These are phyloP conservation scores for Pulveroboletus sp. DNA, from an alignment of 768 basidiomycete genomes.

Conservation along the genomic window DNA sequence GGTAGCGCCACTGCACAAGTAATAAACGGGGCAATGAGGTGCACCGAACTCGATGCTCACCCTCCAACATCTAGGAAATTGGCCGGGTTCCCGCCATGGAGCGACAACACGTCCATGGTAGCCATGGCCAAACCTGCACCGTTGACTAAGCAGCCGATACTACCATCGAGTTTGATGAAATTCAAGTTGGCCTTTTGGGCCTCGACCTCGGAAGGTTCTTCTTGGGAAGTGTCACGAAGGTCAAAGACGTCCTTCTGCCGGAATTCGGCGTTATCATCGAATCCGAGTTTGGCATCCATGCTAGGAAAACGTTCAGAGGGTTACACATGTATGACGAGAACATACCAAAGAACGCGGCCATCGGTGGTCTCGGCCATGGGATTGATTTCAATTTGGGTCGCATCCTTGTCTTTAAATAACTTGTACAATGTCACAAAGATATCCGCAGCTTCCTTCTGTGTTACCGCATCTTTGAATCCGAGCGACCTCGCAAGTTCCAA, in stretches of 20 bases:
- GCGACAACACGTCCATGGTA: slow-evolving; percentile 97
- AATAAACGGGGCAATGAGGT: neutral
- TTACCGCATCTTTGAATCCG: slow-evolving; percentile 71
- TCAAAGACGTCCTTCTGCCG: slow-evolving; percentile 87
- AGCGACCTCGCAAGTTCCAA: slow-evolving; percentile 81
- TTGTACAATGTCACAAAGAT: slow-evolving; percentile 93
- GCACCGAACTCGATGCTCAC: slow-evolving; percentile 35
- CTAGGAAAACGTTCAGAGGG: slow-evolving; percentile 37
- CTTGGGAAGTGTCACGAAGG: slow-evolving; percentile 89
- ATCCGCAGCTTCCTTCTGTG: slow-evolving; percentile 83
- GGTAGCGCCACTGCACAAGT: slow-evolving; percentile 75
- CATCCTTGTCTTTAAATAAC: slow-evolving; percentile 98
- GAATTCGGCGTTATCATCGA: slow-evolving; percentile 99
- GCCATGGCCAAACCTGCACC: slow-evolving; percentile 99
- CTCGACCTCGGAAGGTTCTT: slow-evolving; percentile 96
- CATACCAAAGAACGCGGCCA: slow-evolving; percentile 89
- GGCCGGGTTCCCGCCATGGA: slow-evolving; percentile 95
- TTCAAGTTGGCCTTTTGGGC: slow-evolving; percentile 94
- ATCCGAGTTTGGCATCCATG: slow-evolving; percentile 99
- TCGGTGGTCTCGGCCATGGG: slow-evolving; percentile 91
- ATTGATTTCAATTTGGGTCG: slow-evolving; percentile 99
- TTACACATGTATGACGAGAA: neutral
- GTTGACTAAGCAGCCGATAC: slow-evolving; percentile 95
- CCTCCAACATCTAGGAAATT: slow-evolving; percentile 99
- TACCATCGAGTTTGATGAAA: slow-evolving; percentile 99